Percentiles rank a stretch among this genome's conserved stretches.
Conservation (phyloP, 495 filamentous ascomycete species). For the Hypoxylon crocopeplum region DNA sequence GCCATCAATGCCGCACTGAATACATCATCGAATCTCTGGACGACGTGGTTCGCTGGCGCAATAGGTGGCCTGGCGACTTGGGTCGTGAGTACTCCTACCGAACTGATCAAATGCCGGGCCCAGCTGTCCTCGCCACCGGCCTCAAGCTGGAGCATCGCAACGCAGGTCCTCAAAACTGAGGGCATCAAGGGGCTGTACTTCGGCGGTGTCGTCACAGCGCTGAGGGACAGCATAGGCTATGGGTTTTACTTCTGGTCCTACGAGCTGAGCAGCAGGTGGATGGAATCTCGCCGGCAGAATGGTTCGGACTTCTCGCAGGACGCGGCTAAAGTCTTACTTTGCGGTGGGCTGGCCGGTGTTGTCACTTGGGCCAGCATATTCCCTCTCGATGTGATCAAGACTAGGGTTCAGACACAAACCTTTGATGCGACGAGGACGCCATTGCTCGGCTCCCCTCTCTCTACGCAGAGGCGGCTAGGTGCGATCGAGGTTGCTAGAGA, state of each 20-base stretch:
- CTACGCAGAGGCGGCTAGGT: slow-evolving; percentile 47
- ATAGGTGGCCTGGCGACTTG: slow-evolving; percentile 81
- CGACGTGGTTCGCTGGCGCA: slow-evolving; percentile 77
- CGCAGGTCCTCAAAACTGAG: slow-evolving; percentile 62
- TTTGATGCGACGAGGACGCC: slow-evolving; percentile 26
- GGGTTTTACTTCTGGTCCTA: slow-evolving; percentile 95
- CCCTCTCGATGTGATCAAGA: slow-evolving; percentile 89
- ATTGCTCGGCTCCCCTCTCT: slow-evolving; percentile 36
- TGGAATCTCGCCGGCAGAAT: slow-evolving; percentile 43
- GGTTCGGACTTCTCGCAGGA: slow-evolving; percentile 47
- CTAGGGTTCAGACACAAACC: slow-evolving; percentile 75
- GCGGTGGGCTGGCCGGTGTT: slow-evolving; percentile 84
- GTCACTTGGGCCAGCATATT: slow-evolving; percentile 88
- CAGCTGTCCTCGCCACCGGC: slow-evolving; percentile 59
- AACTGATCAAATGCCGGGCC: slow-evolving; percentile 85
- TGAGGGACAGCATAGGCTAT: slow-evolving; percentile 85
- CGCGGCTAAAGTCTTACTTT: slow-evolving; percentile 72
- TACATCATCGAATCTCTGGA: slow-evolving; percentile 52
- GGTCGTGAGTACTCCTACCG: slow-evolving; percentile 81
- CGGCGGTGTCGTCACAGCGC: slow-evolving; percentile 78
- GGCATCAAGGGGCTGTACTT: slow-evolving; percentile 76
- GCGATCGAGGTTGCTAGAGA: slow-evolving; percentile 67
- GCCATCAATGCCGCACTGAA: slow-evolving; percentile 56
- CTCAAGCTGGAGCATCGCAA: slow-evolving; percentile 66
- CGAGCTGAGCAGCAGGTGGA: slow-evolving; percentile 68